Base-by-base conservation (phyloP, 2,329 filamentous ascomycete genomes). In the Neofusicoccum sp. region DNA sequence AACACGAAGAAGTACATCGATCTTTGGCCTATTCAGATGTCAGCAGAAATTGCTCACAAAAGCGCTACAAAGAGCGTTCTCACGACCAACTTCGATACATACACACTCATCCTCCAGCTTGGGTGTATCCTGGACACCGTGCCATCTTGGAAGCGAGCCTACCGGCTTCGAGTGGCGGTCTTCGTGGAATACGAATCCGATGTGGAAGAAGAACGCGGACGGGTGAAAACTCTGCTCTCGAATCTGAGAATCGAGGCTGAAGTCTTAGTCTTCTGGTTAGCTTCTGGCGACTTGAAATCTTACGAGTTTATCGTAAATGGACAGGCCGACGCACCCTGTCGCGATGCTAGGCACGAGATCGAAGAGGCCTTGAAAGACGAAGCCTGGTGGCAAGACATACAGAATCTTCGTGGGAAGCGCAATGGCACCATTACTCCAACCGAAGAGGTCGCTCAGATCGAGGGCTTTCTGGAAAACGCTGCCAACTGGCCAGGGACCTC, bases 1-100 rank as follows among this genome's bases (percentile, higher is more conserved):
- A 85, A 87, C 58, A 79, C 78, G 3, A 93, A 93, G 70, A 90
- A 86, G 68, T 93, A 88, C 68, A 90, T 96, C 63, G 91, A 96
- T 69, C 77, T 96, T 4, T 96, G 91, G 91, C 91, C 91, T 0
- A 95, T 96, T 58, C 92, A 96, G 66, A 96, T 96, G 90, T 93
- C 91, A 5, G 91, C 91, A 1, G 90, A 93, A 67, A 84, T 95
- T 34, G 84, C 86, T 0, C 44, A 44, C 4, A 28, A 16, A 8
- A 26, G 28, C 4, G 86, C 58, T 12, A 68, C 69, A 4, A 78
- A 82, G 63, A 86, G 85, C 67, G 81, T 95, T 5, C 74, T 93
- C 59, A 96, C 91, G 0, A 95, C 90, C 0, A 96, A 96, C 66
- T 96, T 96, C 71, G 91, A 96, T 72, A 96, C 91, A 0, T 96